Evolutionary conservation across 108 stramenopile genomes (phyloP).

Genomic region (Nitzschia sp.): DNA sequence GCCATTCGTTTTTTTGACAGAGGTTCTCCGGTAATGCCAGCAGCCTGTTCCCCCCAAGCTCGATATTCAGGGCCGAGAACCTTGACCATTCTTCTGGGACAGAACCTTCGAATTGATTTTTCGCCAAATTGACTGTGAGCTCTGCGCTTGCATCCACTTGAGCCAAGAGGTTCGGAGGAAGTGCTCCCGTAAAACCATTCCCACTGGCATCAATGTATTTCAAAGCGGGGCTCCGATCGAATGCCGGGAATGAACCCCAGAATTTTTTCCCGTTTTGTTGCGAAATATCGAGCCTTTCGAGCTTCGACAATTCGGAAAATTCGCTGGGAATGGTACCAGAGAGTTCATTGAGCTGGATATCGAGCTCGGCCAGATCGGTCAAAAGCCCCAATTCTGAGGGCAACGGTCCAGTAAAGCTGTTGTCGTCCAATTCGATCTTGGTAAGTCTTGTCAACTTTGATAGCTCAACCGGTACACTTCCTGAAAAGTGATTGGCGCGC

Average conservation of each 20-base stretch:
- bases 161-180: conserved; percentile 21
- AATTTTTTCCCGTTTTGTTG: conserved; percentile 18
- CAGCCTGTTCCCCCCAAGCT: conserved; percentile 63
- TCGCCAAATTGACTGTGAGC: conserved; percentile 22
- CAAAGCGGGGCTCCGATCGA: conserved; percentile 7
- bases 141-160: conserved; percentile 9
- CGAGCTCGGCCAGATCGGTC: conserved; percentile 43
- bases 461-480: conserved; percentile 45
- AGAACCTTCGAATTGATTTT: conserved; percentile 17
- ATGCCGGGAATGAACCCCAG: conserved; percentile 18
- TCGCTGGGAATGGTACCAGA: conserved; percentile 60
- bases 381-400: conserved; percentile 52
- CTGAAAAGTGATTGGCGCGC: conserved; percentile 56
- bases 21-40: conserved; percentile 48
- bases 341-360: conserved; percentile 55
- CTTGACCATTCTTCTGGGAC: conserved; percentile 19
- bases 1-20: conserved; percentile 59
- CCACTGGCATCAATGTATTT: conserved; percentile 7
- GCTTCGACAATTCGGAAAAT: conserved; percentile 38
- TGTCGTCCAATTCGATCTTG: conserved; percentile 33
- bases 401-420: conserved; percentile 49
- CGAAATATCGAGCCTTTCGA: conserved; percentile 18
- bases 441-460: conserved; percentile 39
- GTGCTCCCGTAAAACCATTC: conserved; percentile 36
- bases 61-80: conserved; percentile 40